phyloP scores from a whole-genome alignment of 768 basidiomycete genomes.

The Sporobolomyces pararoseus region DNA sequence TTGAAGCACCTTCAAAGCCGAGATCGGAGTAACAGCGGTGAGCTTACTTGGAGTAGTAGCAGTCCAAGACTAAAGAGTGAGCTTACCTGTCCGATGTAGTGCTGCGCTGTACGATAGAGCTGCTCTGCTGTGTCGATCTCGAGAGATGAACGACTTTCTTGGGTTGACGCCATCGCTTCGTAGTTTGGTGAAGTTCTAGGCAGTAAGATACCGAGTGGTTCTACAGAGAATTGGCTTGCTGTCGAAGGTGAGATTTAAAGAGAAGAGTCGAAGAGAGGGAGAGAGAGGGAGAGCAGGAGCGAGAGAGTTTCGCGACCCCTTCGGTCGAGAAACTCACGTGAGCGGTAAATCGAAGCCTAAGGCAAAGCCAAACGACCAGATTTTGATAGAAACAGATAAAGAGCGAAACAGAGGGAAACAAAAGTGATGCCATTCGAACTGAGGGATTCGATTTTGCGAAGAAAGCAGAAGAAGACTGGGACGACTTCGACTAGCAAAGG shows the following conservation, averaged over 20 bases:
- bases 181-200: neutral
- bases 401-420: neutral
- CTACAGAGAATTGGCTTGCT: no score
- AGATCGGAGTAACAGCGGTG: neutral
- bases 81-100: conserved; percentile 16
- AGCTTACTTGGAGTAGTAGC: neutral
- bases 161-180: conserved; percentile 8
- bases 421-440: no score
- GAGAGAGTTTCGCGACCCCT: neutral
- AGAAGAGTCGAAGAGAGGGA: neutral
- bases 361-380: no score
- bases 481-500: no score
- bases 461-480: no score
- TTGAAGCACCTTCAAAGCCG: neutral
- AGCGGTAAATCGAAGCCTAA: no score
- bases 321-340: no score
- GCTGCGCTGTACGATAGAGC: conserved; percentile 10
- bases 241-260: no score
- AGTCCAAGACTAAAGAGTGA: neutral
- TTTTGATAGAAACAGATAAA: no score
- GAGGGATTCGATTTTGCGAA: no score
- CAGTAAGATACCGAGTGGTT: neutral
- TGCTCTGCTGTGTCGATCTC: conserved; percentile 3
- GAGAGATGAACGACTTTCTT: no score
- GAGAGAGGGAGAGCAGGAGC: neutral